Conservation (phyloP, 2,329 filamentous ascomycete genomes). For the Monilinia aucupariae region DNA sequence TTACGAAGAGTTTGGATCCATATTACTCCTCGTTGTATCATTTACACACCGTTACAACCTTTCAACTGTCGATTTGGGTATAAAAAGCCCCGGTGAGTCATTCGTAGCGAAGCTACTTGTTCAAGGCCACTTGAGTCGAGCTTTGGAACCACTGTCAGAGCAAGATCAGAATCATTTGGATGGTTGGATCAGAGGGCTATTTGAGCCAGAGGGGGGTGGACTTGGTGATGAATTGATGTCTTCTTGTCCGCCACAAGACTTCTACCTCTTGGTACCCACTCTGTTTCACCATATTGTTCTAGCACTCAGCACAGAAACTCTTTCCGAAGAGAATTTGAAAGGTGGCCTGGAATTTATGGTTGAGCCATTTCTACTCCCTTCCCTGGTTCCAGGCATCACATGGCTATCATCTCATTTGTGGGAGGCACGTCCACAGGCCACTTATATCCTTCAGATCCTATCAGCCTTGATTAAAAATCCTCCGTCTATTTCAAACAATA, state of each 20-base stretch:
- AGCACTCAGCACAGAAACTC: slow-evolving; percentile 58
- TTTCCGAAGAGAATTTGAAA: slow-evolving; percentile 66
- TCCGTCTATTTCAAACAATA: slow-evolving; percentile 56
- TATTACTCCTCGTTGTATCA: slow-evolving; percentile 66
- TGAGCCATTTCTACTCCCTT: slow-evolving; percentile 75
- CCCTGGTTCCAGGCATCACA: slow-evolving; percentile 65
- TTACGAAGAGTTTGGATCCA: slow-evolving; percentile 79
- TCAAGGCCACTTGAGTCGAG: slow-evolving; percentile 51
- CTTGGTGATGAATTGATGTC: slow-evolving; percentile 77
- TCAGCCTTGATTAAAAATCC: slow-evolving; percentile 63
- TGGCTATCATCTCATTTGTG: slow-evolving; percentile 68
- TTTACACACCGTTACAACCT: slow-evolving; percentile 73
- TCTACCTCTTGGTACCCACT: slow-evolving; percentile 72
- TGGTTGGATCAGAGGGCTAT: slow-evolving; percentile 73
- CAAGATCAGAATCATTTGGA: slow-evolving; percentile 60
- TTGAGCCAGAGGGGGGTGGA: slow-evolving; percentile 66
- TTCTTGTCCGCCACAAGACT: slow-evolving; percentile 75
- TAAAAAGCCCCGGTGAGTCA: slow-evolving; percentile 48
- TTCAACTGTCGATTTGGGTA: slow-evolving; percentile 57
- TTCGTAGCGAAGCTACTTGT: slow-evolving; percentile 64
- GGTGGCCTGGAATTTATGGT: slow-evolving; percentile 74
- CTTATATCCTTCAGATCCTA: slow-evolving; percentile 64
- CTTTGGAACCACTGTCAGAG: slow-evolving; percentile 55
- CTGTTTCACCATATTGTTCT: slow-evolving; percentile 71
- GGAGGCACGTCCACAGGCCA: slow-evolving; percentile 59